These are phyloP conservation scores for Leccinum subrobustum DNA, from an alignment of 1,284 basidiomycete species.

Conservation along the genomic window DNA sequence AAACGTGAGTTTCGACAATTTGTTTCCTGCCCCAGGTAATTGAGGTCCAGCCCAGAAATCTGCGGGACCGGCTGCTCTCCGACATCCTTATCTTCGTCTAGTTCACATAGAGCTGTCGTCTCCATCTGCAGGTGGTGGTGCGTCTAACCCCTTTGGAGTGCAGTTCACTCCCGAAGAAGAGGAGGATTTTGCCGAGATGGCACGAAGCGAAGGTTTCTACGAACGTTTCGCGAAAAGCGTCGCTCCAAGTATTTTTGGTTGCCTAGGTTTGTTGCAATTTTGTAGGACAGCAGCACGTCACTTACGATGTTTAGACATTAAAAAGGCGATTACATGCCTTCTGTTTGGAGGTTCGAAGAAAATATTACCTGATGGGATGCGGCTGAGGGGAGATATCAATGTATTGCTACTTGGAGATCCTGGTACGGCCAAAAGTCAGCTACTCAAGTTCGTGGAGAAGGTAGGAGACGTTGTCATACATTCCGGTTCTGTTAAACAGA, in stretches of 20 bases:
- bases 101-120: constrained; percentile 89
- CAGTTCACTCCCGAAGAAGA: constrained; percentile 96
- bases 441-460: constrained; percentile 99
- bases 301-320: constrained; percentile 72
- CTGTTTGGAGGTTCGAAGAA: constrained; percentile 99
- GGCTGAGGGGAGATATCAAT: constrained; percentile 97
- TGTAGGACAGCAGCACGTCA: neutral
- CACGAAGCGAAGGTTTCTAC: constrained; percentile 88
- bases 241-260: constrained; percentile 96
- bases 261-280: constrained; percentile 61
- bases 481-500: neutral
- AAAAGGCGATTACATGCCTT: constrained; percentile 94
- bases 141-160: constrained; percentile 74
- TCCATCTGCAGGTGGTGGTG: constrained; percentile 65
- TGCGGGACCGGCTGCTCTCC: constrained; percentile 77
- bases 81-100: constrained; percentile 93
- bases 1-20: constrained; percentile 50
- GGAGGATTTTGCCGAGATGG: constrained; percentile 91
- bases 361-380: constrained; percentile 96
- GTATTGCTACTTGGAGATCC: constrained; percentile 96
- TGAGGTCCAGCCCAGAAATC: constrained; percentile 55
- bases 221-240: constrained; percentile 94
- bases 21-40: neutral
- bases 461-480: constrained; percentile 38
- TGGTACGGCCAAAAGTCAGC: constrained; percentile 96